phyloP scores from a whole-genome alignment of 805 yeast species.

The Starmerella davenportii region DNA sequence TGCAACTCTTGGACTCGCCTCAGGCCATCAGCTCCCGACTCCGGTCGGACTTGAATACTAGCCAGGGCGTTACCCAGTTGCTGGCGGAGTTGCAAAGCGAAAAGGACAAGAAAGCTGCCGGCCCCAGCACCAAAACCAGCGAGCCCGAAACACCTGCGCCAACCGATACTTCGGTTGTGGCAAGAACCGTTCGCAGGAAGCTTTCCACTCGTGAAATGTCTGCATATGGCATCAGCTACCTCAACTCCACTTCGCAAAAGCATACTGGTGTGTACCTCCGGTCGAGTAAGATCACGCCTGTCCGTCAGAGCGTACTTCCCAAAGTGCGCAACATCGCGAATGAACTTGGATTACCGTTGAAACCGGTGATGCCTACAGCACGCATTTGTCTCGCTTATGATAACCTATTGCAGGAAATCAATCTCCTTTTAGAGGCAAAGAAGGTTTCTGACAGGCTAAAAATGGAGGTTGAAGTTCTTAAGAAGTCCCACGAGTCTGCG shows the following conservation, averaged over 20 bases:
- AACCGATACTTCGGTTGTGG: constrained; percentile 16
- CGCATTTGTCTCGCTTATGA: constrained; percentile 64
- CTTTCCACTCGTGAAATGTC: constrained; percentile 64
- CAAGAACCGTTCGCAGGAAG: constrained; percentile 28
- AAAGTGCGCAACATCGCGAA: constrained; percentile 44
- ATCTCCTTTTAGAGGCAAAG: constrained; percentile 62
- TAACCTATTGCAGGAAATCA: constrained; percentile 48
- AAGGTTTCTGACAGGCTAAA: constrained; percentile 74
- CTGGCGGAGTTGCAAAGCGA: constrained; percentile 62
- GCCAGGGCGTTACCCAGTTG: constrained; percentile 77
- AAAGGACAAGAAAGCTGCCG: constrained; percentile 26
- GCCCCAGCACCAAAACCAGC: constrained; percentile 5
- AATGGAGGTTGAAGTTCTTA: constrained; percentile 44
- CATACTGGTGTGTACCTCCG: constrained; percentile 63
- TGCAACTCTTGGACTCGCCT: constrained; percentile 74
- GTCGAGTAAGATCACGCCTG: constrained; percentile 57
- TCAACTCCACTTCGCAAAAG: constrained; percentile 28
- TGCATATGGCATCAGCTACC: constrained; percentile 58
- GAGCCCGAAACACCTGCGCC: constrained; percentile 15
- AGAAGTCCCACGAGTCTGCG: neutral
- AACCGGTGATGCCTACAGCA: constrained; percentile 78
- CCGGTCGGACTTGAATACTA: constrained; percentile 40
- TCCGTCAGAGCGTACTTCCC: constrained; percentile 58
- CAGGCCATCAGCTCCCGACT: constrained; percentile 42
- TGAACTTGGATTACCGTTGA: constrained; percentile 61